Conservation (phyloP, 2,329 filamentous ascomycete genomes). For the Raffaelea ambrosiae region DNA sequence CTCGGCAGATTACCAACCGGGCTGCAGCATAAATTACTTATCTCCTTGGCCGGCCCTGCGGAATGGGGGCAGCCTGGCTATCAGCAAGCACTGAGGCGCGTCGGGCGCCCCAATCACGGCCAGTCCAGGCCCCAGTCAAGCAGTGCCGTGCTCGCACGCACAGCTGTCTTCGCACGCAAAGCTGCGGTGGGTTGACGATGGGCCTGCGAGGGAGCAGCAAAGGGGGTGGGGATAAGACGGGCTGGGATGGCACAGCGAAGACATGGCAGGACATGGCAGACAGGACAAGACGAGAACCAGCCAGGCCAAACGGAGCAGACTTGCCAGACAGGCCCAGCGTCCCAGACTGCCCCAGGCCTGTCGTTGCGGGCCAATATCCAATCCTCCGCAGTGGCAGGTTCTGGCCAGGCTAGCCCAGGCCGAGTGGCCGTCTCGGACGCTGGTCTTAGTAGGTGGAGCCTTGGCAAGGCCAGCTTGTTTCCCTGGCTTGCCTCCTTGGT, state of each 20-base stretch:
- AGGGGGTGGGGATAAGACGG: not conserved
- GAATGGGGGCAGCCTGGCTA: conserved; percentile 16
- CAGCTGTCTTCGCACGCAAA: not conserved
- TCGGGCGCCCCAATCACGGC: conserved; percentile 1
- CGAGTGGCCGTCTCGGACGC: too few species aligned
- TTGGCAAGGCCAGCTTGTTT: not conserved
- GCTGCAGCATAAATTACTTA: conserved; percentile 16
- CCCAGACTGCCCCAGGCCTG: too few species aligned
- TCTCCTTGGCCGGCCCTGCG: conserved; percentile 20
- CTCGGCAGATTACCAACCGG: conserved; percentile 20
- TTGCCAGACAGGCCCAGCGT: too few species aligned
- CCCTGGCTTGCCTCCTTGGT: too few species aligned
- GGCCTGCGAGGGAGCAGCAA: not conserved
- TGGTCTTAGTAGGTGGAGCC: not conserved
- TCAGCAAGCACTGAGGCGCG: conserved; percentile 9
- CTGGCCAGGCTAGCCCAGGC: too few species aligned
- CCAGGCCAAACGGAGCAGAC: too few species aligned
- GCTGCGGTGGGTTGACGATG: not conserved
- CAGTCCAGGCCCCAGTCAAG: conserved; percentile 1
- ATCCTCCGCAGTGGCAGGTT: too few species aligned
- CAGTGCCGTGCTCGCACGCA: not conserved
- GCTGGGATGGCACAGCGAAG: too few species aligned
- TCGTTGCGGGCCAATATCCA: too few species aligned
- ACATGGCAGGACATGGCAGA: too few species aligned
- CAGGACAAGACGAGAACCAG: too few species aligned